Evolutionary conservation across 129 eudicot species (phyloP), one percentile per base, ranked within the genome.

Genomic region (Kitagawia praeruptora): DNA sequence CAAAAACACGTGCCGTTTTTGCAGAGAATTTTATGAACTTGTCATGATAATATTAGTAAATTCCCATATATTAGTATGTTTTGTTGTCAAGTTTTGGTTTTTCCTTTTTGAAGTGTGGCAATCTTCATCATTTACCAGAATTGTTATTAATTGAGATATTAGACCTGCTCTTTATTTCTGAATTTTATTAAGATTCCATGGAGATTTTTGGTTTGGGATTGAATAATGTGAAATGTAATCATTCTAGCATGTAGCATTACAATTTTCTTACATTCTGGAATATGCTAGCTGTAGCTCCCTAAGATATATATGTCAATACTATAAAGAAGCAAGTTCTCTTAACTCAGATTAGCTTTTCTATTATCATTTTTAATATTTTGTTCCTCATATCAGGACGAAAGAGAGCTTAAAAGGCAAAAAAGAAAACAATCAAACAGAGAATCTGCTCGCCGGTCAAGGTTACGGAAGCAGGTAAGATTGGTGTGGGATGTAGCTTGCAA

Each of bases 361-460:
- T 2, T 37, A 39, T 70, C 23, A 34, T 45, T 25, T 41, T 75
- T 46, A 45, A 75, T 61, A 25, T 27, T 75, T 27, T 4, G 10
- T 46, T 75, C 19, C 51, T 46, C 19, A 25, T 34, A 34, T 75
- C 85, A 94, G 98, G 98, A 94, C 85, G 98, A 94, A 82, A 91
- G 97, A 84, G 98, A 94, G 87, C 86, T 91, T 61, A 94, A 94
- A 82, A 87, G 92, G 79, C 97, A 94, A 88, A 89, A 89, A 85
- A 90, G 98, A 82, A 94, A 91, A 85, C 98, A 91, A 80, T 91
- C 98, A 13, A 94, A 94, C 86, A 85, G 97, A 84, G 98, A 94
- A 87, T 91, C 98, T 80, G 98, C 98, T 81, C 93, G 98, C 27
- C 82, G 98, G 49, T 94, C 98, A 45, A 89, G 98, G 83, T 85